Base-by-base conservation (phyloP, 2,329 filamentous ascomycete genomes). In the Xylariomycetidae sp. region DNA sequence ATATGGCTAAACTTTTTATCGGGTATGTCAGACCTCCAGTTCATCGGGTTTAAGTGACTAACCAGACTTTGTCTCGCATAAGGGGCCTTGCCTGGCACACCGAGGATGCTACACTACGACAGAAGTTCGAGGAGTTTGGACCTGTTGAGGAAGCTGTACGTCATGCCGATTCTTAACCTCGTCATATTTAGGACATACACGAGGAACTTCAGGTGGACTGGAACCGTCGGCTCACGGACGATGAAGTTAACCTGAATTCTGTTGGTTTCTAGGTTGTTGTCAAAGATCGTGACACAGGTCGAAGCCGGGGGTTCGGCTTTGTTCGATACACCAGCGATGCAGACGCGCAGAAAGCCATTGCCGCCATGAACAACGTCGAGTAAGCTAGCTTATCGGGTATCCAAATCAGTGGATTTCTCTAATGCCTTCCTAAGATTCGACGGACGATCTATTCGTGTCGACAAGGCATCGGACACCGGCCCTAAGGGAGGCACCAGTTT, bases 81-180 rank as follows among this genome's bases (percentile, higher is more conserved):
- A 95, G 90, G 58, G 92, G 92, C 75, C 88, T 98, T 51, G 88
- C 92, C 56, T 98, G 92, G 92, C 89, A 96, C 70, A 98, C 92
- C 46, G 88, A 94, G 64, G 90, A 97, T 66, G 67, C 69, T 27
- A 88, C 86, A 49, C 72, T 98, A 48, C 84, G 86, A 57, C 70
- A 83, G 58, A 95, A 95, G 66, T 98, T 98, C 62, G 83, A 90
- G 62, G 83, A 92, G 63, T 96, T 87, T 58, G 90, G 90, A 41
- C 70, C 72, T 26, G 85, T 98, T 49, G 88, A 96, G 62, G 90
- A 98, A 79, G 92, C 92, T 53, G 92, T 97, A 77, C 65, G 88
- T 84, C 39, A 12, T 33, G 17, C 37, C 3, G 20, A 28, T 25
- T 26, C n/a, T n/a, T n/a, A n/a, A n/a, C n/a, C n/a, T n/a, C n/a